Evolutionary conservation across 768 basidiomycete genomes (phyloP).

Genomic region (Lactifluus pinguis): DNA sequence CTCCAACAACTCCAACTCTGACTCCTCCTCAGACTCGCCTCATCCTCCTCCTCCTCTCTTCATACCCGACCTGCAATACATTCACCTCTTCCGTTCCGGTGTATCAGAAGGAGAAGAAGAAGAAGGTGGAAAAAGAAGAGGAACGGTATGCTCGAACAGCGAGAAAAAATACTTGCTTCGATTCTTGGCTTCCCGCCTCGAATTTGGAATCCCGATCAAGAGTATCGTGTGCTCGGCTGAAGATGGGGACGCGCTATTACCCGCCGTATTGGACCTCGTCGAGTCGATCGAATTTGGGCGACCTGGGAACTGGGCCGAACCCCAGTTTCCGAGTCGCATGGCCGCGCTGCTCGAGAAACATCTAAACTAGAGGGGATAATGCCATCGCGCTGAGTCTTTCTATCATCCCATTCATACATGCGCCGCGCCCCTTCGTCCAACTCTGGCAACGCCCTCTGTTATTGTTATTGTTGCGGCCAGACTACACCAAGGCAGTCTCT

Average conservation of each 20-base stretch:
- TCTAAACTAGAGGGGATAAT: neutral
- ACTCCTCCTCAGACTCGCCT: neutral
- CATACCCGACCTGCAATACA: neutral
- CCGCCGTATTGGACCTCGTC: neutral
- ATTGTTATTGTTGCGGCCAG: neutral
- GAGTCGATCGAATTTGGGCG: neutral
- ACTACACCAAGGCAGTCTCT: neutral
- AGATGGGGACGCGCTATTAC: neutral
- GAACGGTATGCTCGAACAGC: no score
- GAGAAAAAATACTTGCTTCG: neutral
- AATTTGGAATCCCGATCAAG: neutral
- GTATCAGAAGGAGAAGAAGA: no score
- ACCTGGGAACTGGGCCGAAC: neutral
- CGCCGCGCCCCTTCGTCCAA: neutral
- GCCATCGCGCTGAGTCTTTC: neutral
- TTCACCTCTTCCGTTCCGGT: conserved; percentile 2
- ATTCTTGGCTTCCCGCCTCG: conserved; percentile 1
- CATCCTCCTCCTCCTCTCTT: neutral
- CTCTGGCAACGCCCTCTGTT: neutral
- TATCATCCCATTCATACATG: neutral
- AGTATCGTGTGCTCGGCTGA: neutral
- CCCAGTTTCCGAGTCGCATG: conserved; percentile 5
- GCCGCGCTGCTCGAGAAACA: conserved; percentile 8
- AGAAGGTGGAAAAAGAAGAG: no score
- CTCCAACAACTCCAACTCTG: no score